Conservation (phyloP, 1,284 basidiomycete species). For the Puccinia polysora region DNA sequence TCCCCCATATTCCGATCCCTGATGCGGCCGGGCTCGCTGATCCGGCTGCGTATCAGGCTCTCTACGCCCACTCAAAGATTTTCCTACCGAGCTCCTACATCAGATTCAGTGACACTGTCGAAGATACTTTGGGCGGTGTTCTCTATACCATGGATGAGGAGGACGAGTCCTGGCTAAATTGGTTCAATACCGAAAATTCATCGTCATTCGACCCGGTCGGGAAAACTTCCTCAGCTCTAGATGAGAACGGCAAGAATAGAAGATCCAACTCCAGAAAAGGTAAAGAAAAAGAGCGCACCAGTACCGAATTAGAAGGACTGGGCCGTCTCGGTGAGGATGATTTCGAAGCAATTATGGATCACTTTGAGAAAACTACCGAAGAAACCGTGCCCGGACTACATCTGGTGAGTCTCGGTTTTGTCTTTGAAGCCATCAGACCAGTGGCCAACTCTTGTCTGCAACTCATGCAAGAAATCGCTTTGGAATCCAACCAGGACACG, state of each 20-base stretch:
- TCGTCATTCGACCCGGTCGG: conserved; percentile 67
- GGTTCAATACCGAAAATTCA: conserved; percentile 80
- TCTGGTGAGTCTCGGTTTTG: conserved; percentile 61
- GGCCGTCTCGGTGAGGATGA: conserved; percentile 74
- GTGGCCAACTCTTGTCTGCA: neutral
- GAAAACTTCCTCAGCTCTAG: conserved; percentile 58
- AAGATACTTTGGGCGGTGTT: conserved; percentile 69
- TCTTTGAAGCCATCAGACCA: neutral
- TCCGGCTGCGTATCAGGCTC: conserved; percentile 62
- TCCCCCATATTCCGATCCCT: conserved; percentile 76
- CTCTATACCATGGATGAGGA: conserved; percentile 94
- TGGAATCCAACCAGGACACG: conserved; percentile 53
- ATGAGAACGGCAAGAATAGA: conserved; percentile 58
- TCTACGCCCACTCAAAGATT: conserved; percentile 58
- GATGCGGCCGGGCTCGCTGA: conserved; percentile 76
- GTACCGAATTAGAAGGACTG: conserved; percentile 53
- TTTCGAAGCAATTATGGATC: conserved; percentile 90
- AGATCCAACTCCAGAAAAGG: conserved; percentile 63
- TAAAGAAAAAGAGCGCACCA: conserved; percentile 57
- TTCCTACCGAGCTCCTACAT: conserved; percentile 63
- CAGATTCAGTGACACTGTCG: conserved; percentile 78
- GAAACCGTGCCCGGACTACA: conserved; percentile 85
- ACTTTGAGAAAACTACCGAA: conserved; percentile 86
- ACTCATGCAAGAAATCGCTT: conserved; percentile 25
- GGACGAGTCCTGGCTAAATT: conserved; percentile 87